phyloP scores from a whole-genome alignment of 1,139 yeast species.

The Zygoascus sp. region DNA sequence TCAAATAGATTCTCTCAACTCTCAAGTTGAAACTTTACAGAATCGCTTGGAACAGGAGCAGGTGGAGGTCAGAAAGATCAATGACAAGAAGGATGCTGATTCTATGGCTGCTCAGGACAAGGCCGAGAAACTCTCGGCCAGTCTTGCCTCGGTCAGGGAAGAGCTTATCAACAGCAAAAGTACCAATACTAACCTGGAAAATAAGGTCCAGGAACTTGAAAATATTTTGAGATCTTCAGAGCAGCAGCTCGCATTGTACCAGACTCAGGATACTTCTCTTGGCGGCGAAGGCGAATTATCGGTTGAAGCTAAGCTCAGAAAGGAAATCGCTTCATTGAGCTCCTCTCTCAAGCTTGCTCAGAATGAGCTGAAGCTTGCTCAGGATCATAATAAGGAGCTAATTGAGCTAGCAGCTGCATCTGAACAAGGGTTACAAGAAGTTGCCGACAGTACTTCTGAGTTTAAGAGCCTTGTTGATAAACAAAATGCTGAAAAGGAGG shows the following conservation, averaged over 20 bases:
- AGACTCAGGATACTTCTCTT: neutral
- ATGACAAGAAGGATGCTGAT: conserved; percentile 29
- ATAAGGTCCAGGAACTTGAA: conserved; percentile 33
- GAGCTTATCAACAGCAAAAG: conserved; percentile 43
- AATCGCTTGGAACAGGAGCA: conserved; percentile 49
- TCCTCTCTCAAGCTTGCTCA: conserved; percentile 42
- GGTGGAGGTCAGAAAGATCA: conserved; percentile 26
- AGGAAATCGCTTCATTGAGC: conserved; percentile 35
- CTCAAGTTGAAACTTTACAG: conserved; percentile 43
- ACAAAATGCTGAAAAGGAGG: conserved; percentile 39
- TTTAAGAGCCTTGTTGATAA: conserved; percentile 41
- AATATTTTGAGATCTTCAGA: conserved; percentile 39
- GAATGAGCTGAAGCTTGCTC: conserved; percentile 46
- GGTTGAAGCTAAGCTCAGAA: conserved; percentile 22
- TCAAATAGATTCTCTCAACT: conserved; percentile 52
- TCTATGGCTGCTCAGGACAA: conserved; percentile 57
- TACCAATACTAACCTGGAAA: conserved; percentile 35
- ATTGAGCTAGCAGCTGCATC: conserved; percentile 47
- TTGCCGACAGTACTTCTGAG: conserved; percentile 43
- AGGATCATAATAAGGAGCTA: conserved; percentile 47
- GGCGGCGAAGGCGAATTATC: conserved; percentile 12
- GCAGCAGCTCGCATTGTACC: conserved; percentile 34
- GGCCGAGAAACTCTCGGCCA: conserved; percentile 53
- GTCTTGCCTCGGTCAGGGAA: conserved; percentile 42
- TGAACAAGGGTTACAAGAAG: conserved; percentile 44